These are phyloP conservation scores for Zygoascus bituminiphila DNA, from an alignment of 805 yeast species.

Conservation along the genomic window DNA sequence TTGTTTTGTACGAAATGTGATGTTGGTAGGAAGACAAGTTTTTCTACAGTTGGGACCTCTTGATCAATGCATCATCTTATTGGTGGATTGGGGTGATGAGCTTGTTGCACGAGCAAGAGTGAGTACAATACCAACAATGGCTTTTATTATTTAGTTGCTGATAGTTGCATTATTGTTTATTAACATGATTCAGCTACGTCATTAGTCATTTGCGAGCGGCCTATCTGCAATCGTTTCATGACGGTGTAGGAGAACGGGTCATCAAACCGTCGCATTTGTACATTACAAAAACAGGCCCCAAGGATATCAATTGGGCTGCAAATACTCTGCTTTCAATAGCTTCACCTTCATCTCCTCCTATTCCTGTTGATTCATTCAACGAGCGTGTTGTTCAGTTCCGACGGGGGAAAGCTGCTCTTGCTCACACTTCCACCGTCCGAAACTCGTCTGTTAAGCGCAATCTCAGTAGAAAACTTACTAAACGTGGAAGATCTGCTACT, in stretches of 20 bases:
- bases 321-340: slow-evolving; percentile 17
- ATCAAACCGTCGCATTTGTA: slow-evolving; percentile 22
- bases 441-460: background rate
- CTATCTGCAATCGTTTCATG: slow-evolving; percentile 22
- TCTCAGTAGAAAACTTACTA: background rate
- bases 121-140: slow-evolving; percentile 2
- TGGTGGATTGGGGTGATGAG: slow-evolving; percentile 19
- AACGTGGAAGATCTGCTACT: slow-evolving; percentile 3
- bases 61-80: slow-evolving; percentile 6
- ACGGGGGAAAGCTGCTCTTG: slow-evolving; percentile 3
- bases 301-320: slow-evolving; percentile 20
- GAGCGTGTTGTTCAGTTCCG: slow-evolving; percentile 6
- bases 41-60: slow-evolving; percentile 3
- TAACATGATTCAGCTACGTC: slow-evolving; percentile 18
- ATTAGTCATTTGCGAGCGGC: slow-evolving; percentile 25
- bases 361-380: slow-evolving; percentile 16
- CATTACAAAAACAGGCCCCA: slow-evolving; percentile 21
- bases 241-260: slow-evolving; percentile 23
- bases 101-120: slow-evolving; percentile 24
- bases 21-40: slow-evolving; percentile 1
- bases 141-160: background rate
- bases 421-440: background rate
- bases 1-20: slow-evolving; percentile 6
- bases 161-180: background rate
- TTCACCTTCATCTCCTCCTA: slow-evolving; percentile 21